A percentile compares a stretch with the other conserved stretches of the same genome.
phyloP scores from a whole-genome alignment of 306 rosid species.

The Morella rubra region DNA sequence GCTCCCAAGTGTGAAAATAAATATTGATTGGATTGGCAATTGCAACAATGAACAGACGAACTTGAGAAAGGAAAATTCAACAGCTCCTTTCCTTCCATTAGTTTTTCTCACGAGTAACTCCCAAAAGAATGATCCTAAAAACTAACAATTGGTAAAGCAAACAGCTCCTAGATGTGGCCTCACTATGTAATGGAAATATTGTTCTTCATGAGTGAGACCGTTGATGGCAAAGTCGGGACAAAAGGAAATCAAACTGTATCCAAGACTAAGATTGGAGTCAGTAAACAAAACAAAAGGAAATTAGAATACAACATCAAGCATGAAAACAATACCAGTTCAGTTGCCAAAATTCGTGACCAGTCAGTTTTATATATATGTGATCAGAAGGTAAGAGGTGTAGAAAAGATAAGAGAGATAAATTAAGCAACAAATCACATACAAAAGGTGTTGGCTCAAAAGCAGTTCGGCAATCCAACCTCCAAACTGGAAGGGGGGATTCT shows the following conservation, averaged over 20 bases:
- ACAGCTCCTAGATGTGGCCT: neutral
- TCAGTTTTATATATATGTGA: neutral
- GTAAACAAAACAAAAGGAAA: neutral
- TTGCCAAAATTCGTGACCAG: constrained; percentile 9
- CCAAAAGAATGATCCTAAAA: neutral
- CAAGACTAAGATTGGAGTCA: neutral
- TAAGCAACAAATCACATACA: constrained; percentile 10
- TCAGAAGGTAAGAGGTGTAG: neutral
- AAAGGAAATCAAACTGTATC: neutral
- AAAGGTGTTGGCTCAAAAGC: constrained; percentile 15
- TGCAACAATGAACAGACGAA: too few relatives aligned
- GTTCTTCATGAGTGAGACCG: neutral
- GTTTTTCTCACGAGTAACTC: too few relatives aligned
- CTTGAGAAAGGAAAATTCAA: too few relatives aligned
- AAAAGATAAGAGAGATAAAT: constrained; percentile 1
- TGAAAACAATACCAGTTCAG: neutral
- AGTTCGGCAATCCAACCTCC: constrained; percentile 20
- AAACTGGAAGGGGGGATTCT: constrained; percentile 14
- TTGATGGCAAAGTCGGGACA: neutral
- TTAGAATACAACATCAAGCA: constrained; percentile 5
- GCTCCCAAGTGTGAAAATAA: too few relatives aligned
- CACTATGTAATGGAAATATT: neutral
- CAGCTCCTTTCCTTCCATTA: too few relatives aligned
- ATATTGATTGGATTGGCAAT: too few relatives aligned
- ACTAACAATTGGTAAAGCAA: neutral